Base-by-base conservation (phyloP, 139 green algal genomes). In the Chlamydomonas eustigma region DNA sequence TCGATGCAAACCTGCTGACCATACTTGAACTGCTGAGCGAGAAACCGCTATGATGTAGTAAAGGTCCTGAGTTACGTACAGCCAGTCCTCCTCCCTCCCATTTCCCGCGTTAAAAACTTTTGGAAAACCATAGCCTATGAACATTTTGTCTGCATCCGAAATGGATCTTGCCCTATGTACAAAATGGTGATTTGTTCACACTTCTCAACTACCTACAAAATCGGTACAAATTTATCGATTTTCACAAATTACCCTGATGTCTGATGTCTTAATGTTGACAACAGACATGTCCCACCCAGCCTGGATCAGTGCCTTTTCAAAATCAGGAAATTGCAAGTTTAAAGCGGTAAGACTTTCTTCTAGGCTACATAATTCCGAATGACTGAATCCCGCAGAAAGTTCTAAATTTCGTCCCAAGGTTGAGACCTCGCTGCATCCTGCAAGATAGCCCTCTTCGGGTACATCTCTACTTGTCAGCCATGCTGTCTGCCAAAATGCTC, bases 401-500 rank as follows among this genome's bases (percentile, higher is more conserved):
- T n/a, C n/a, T n/a, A n/a, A n/a, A n/a, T n/a, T n/a, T n/a, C 44
- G 12, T 18, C 44, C 44, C 44, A 28, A 28, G 12, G 12, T 58
- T 18, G 18, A 58, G 44, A 58, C 18, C 44, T 18, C 44, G 44
- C 12, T 58, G 18, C 44, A 58, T 58, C 44, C 44, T 58, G 44
- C 44, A 12, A 58, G 18, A 28, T 58, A 18, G 44, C 44, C 18
- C 44, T 18, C 44, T 58, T 12, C 12, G 44, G 18, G 12, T 58
- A 18, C 44, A 28, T 18, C 44, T 58, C 44, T 18, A 18, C 44
- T 18, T 18, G 44, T 12, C 70, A 93, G 78, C 88, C 88, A 92
- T 31, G 85, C 84, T 1, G 88, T 88, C 79, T 93, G 89, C 80
- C 77, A 89, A 37, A 92, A 35, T 2, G 89, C 88, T 8, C 80